A percentile compares a stretch with the other conserved stretches of the same genome.
phyloP scores from a whole-genome alignment of 352 stramenopile genomes.

The Blastocystis sp. region DNA sequence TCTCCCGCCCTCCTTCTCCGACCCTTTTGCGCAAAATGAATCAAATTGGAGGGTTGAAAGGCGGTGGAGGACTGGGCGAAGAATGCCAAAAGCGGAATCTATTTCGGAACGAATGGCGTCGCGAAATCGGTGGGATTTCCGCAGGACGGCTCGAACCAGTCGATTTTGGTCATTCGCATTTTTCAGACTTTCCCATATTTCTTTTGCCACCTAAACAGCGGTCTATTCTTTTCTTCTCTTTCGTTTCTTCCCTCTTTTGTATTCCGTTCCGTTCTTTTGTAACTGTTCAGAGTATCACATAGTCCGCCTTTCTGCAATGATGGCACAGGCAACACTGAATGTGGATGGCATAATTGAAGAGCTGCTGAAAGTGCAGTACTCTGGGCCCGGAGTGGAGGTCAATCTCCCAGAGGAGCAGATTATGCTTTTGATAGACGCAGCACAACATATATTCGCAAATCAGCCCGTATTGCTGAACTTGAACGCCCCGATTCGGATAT shows the following conservation, averaged over 20 bases:
- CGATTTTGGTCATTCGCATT: conserved; percentile 34
- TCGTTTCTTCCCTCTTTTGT: conserved; percentile 9
- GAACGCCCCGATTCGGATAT: conserved; percentile 97
- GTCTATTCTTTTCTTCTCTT: background rate
- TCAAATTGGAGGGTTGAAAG: too few relatives aligned
- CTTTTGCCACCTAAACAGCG: too few relatives aligned
- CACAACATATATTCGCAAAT: conserved; percentile 93
- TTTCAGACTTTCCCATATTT: conserved; percentile 9
- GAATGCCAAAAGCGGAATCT: background rate
- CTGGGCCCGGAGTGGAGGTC: conserved; percentile 84
- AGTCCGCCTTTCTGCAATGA: background rate
- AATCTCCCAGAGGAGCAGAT: conserved; percentile 94
- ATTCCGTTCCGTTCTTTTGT: background rate
- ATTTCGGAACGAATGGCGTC: background rate
- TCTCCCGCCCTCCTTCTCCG: too few relatives aligned
- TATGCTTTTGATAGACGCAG: conserved; percentile 92
- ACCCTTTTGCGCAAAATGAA: too few relatives aligned
- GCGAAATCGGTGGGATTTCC: background rate
- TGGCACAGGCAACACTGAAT: conserved; percentile 40
- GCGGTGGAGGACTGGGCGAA: too few relatives aligned
- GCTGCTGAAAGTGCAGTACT: conserved; percentile 83
- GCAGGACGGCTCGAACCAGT: background rate
- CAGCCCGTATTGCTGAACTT: conserved; percentile 98
- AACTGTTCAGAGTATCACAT: background rate
- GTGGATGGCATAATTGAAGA: conserved; percentile 77